phyloP scores from a whole-genome alignment of 1,284 basidiomycete species.

The Sporisorium graminicola region DNA sequence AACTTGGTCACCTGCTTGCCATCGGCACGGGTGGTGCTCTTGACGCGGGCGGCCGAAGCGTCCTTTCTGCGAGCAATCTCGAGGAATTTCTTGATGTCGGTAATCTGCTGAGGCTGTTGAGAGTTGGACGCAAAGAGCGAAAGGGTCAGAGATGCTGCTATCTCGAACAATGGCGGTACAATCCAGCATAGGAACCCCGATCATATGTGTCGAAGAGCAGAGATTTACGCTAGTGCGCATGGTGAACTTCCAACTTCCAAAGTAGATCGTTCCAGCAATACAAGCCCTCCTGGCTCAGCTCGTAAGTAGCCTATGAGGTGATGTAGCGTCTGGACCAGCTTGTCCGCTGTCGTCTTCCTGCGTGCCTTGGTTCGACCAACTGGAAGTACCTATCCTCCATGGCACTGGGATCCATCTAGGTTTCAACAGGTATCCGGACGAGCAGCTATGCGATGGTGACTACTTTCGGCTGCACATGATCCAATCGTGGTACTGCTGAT shows the following conservation, averaged over 20 bases:
- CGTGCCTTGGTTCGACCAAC: too few species aligned
- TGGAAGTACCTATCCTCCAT: too few species aligned
- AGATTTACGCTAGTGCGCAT: background rate
- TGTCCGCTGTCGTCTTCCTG: too few species aligned
- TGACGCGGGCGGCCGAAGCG: conserved; percentile 90
- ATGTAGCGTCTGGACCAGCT: too few species aligned
- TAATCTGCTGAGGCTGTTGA: conserved; percentile 91
- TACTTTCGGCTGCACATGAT: too few species aligned
- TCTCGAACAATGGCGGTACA: background rate
- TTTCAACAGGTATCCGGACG: too few species aligned
- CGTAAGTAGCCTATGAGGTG: too few species aligned
- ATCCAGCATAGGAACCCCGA: background rate
- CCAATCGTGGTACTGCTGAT: too few species aligned
- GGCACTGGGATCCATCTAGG: too few species aligned
- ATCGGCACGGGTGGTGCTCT: conserved; percentile 86
- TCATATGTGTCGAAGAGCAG: conserved; percentile 12
- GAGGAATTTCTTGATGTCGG: conserved; percentile 99
- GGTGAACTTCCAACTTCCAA: background rate
- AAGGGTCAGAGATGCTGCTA: conserved; percentile 26
- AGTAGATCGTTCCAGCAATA: background rate
- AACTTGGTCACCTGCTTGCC: conserved; percentile 86
- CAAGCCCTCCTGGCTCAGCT: too few species aligned
- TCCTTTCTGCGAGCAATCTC: conserved; percentile 87
- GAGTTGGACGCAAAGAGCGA: background rate
- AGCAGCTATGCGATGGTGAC: too few species aligned